A percentile compares a stretch with the other conserved stretches of the same genome.
Evolutionary conservation across 176 grass and related monocot species (phyloP).

Genomic region (Saccharum officinarum): DNA sequence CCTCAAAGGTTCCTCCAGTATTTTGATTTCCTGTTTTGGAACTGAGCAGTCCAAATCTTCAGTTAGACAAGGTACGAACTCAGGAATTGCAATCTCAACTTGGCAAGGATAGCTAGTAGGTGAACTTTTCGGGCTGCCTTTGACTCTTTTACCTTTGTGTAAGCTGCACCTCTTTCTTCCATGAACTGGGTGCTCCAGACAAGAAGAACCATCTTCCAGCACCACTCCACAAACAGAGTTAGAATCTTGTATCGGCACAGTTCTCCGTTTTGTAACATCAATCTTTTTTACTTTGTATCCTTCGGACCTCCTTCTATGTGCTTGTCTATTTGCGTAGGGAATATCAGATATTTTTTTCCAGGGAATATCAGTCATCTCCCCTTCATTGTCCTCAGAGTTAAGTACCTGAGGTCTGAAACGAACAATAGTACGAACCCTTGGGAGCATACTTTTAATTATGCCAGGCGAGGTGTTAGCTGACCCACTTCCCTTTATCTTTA

Average conservation of each 20-base stretch:
- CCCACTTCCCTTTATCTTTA: slow-evolving; percentile 55
- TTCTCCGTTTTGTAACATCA: slow-evolving; percentile 30
- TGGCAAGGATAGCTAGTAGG: slow-evolving; percentile 26
- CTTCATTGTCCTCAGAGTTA: slow-evolving; percentile 13
- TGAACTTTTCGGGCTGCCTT: slow-evolving; percentile 10
- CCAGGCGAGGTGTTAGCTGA: slow-evolving; percentile 37
- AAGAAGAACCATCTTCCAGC: slow-evolving; percentile 59
- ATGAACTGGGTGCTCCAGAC: slow-evolving; percentile 49
- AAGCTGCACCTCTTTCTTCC: slow-evolving; percentile 89
- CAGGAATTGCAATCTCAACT: slow-evolving; percentile 12
- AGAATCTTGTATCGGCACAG: slow-evolving; percentile 9
- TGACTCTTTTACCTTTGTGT: slow-evolving; percentile 76
- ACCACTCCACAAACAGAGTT: slow-evolving; percentile 59
- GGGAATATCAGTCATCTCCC: slow-evolving; percentile 28
- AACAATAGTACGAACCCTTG: slow-evolving; percentile 56
- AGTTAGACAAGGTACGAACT: not conserved
- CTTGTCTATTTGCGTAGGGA: slow-evolving; percentile 42
- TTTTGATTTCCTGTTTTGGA: not conserved
- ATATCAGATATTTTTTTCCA: slow-evolving; percentile 16
- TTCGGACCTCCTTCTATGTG: slow-evolving; percentile 34
- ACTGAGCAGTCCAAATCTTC: slow-evolving; percentile 15
- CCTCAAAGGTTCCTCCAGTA: not conserved
- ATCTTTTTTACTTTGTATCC: slow-evolving; percentile 57
- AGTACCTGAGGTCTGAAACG: slow-evolving; percentile 56
- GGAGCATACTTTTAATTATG: slow-evolving; percentile 51